A percentile compares a stretch with the other conserved stretches of the same genome.
Evolutionary conservation across 2,329 filamentous ascomycete species (phyloP).

Genomic region (Tolypocladium paradoxum): DNA sequence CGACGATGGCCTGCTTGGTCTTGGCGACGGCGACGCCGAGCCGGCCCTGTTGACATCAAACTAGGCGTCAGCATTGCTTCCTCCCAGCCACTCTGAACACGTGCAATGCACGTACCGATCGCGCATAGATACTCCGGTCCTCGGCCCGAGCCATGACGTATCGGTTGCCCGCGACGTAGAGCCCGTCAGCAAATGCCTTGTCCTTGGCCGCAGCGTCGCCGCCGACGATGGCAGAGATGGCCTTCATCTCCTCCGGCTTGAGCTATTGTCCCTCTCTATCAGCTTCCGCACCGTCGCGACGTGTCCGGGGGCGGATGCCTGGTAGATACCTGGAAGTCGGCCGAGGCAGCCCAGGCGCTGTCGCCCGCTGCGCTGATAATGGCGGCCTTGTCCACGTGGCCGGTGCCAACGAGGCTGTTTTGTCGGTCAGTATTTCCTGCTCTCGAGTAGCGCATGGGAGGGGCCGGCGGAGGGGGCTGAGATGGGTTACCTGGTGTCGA

Average conservation of each 20-base stretch:
- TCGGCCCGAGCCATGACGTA: conserved; percentile 70
- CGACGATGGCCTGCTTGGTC: conserved; percentile 77
- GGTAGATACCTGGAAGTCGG: conserved; percentile 59
- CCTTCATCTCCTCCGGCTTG: conserved; percentile 46
- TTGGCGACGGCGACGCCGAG: conserved; percentile 75
- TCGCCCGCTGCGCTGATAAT: conserved; percentile 75
- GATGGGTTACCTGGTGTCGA: conserved; percentile 37
- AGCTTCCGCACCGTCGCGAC: not conserved
- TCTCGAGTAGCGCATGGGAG: too few species aligned
- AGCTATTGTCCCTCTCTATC: conserved; percentile 15
- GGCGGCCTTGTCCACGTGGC: conserved; percentile 72
- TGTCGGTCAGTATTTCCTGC: conserved; percentile 8
- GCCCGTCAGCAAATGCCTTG: conserved; percentile 59
- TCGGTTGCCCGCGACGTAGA: conserved; percentile 66
- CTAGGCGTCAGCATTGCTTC: not conserved
- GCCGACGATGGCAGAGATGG: conserved; percentile 41
- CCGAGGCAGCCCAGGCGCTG: conserved; percentile 64
- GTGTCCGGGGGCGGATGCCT: not conserved
- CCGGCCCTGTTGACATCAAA: conserved; percentile 43
- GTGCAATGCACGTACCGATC: conserved; percentile 53
- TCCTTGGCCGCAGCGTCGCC: conserved; percentile 39
- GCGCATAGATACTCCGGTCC: conserved; percentile 71
- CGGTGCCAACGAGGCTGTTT: conserved; percentile 64
- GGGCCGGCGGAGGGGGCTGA: not conserved
- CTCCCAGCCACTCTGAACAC: not conserved